Evolutionary conservation across 2,329 filamentous ascomycete species (phyloP).

Genomic region (Paraconiothyrium sp.): DNA sequence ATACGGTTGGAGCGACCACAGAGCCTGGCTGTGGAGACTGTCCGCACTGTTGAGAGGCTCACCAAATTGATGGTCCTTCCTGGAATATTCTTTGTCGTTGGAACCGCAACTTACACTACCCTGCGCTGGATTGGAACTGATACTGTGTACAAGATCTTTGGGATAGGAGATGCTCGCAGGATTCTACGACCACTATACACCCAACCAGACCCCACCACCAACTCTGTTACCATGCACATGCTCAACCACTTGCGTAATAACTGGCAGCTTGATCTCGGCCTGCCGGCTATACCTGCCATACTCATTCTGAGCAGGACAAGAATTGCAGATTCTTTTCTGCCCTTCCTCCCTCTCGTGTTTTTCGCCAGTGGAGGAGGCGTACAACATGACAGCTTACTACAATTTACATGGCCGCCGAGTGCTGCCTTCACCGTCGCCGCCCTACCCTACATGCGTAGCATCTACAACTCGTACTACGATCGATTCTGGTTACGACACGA

Average conservation of each 20-base stretch:
- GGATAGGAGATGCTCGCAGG: slow-evolving; percentile 65
- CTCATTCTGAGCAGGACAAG: slow-evolving; percentile 74
- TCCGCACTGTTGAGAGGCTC: slow-evolving; percentile 66
- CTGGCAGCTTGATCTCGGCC: slow-evolving; percentile 65
- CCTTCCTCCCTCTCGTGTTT: slow-evolving; percentile 70
- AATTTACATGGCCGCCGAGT: slow-evolving; percentile 72
- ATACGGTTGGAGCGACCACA: slow-evolving; percentile 80
- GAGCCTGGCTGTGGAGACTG: slow-evolving; percentile 75
- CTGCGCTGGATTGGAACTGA: slow-evolving; percentile 68
- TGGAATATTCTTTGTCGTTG: slow-evolving; percentile 65
- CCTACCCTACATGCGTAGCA: slow-evolving; percentile 70
- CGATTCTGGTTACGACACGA: slow-evolving; percentile 66
- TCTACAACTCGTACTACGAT: slow-evolving; percentile 71
- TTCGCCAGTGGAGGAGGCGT: slow-evolving; percentile 62
- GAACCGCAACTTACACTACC: slow-evolving; percentile 54
- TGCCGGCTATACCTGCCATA: slow-evolving; percentile 73
- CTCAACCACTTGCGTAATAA: slow-evolving; percentile 47
- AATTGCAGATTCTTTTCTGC: slow-evolving; percentile 70
- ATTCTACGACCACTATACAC: slow-evolving; percentile 59
- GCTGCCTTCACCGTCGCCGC: slow-evolving; percentile 72
- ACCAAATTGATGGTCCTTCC: slow-evolving; percentile 71
- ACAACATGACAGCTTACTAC: slow-evolving; percentile 52
- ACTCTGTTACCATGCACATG: slow-evolving; percentile 43
- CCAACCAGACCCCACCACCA: slow-evolving; percentile 41
- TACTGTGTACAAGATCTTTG: slow-evolving; percentile 73